Percentiles rank a stretch among this genome's conserved stretches.
Evolutionary conservation across 208 protist species (phyloP).

Genomic region (Wallacemonas sp.): DNA sequence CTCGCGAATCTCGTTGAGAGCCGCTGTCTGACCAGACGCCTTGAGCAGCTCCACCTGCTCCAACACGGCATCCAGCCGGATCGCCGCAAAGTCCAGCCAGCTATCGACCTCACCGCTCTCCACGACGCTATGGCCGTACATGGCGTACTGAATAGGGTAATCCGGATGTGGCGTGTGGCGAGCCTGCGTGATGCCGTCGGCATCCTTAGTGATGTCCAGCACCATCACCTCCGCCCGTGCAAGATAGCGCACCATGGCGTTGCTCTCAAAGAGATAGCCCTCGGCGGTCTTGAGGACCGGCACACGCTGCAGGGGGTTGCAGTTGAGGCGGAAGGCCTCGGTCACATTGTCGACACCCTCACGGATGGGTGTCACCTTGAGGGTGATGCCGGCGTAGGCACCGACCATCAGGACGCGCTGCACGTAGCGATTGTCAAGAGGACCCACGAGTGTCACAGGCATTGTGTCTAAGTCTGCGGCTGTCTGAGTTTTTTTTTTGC

Average conservation of each 20-base stretch:
- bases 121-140: constrained; percentile 67
- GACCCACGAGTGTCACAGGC: constrained; percentile 66
- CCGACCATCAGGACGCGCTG: constrained; percentile 70
- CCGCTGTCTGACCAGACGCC: constrained; percentile 10
- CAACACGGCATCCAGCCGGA: constrained; percentile 45
- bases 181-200: constrained; percentile 21
- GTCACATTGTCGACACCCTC: constrained; percentile 56
- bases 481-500: no score
- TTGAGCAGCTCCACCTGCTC: constrained; percentile 25
- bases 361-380: constrained; percentile 58
- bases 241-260: constrained; percentile 78
- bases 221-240: constrained; percentile 57
- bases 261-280: constrained; percentile 79
- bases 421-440: constrained; percentile 45
- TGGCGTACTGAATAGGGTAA: constrained; percentile 53
- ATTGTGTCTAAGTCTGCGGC: no score
- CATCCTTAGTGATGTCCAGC: constrained; percentile 18
- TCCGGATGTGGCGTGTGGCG: constrained; percentile 59
- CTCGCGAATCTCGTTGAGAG: constrained; percentile 18
- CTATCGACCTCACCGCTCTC: constrained; percentile 74
- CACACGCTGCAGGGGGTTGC: constrained; percentile 60
- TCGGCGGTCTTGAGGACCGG: constrained; percentile 75
- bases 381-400: constrained; percentile 59
- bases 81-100: constrained; percentile 78
- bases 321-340: constrained; percentile 65